Evolutionary conservation across 1,284 basidiomycete species (phyloP).

Genomic region (Trametes versicolor): DNA sequence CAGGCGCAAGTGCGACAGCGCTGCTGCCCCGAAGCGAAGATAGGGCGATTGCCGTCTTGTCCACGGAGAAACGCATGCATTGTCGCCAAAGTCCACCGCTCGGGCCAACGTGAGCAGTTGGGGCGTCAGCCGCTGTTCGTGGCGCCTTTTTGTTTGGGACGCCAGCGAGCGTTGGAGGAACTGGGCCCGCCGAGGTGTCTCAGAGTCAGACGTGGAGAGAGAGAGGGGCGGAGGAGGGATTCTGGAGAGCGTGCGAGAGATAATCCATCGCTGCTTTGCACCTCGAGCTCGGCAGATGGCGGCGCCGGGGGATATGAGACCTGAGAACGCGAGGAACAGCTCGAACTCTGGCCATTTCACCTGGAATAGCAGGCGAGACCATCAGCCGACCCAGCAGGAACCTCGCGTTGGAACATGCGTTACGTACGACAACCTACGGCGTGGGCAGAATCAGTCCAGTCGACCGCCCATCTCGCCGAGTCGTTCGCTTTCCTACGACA

Average conservation of each 20-base stretch:
- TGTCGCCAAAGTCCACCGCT: neutral
- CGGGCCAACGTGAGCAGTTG: conserved; percentile 16
- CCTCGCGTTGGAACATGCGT: conserved; percentile 7
- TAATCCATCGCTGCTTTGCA: neutral
- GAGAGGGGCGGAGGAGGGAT: conserved; percentile 11
- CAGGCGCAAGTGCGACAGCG: conserved; percentile 25
- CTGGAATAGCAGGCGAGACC: conserved; percentile 15
- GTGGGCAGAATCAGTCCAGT: conserved; percentile 5
- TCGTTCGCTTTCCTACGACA: conserved; percentile 1
- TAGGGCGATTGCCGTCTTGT: conserved; percentile 25
- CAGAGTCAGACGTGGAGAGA: conserved; percentile 18
- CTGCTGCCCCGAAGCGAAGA: conserved; percentile 24
- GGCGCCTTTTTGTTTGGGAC: neutral
- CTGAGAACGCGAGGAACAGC: conserved; percentile 11
- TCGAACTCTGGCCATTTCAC: conserved; percentile 4
- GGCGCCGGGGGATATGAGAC: conserved; percentile 5
- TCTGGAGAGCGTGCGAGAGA: neutral
- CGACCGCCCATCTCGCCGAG: neutral
- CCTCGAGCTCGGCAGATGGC: neutral
- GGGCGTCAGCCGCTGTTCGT: neutral
- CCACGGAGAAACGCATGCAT: conserved; percentile 9
- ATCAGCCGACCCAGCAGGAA: conserved; percentile 19
- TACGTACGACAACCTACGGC: conserved; percentile 12
- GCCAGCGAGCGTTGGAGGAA: neutral
- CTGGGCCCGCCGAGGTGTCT: neutral